Base-by-base conservation (phyloP, 2,329 filamentous ascomycete species). In the Fusarium irregulare region DNA sequence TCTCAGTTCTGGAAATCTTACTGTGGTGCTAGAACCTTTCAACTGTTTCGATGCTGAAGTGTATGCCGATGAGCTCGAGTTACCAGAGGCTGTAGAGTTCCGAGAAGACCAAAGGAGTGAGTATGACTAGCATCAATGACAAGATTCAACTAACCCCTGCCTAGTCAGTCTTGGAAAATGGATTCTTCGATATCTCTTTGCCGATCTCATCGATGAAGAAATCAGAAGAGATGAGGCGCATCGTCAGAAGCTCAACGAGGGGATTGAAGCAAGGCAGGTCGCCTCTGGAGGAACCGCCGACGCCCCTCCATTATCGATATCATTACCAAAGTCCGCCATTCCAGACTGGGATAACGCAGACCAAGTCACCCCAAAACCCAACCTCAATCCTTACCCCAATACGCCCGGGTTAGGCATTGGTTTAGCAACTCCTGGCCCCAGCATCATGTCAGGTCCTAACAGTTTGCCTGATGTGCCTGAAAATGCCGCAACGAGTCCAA, bases 1-100 rank as follows among this genome's bases (percentile, higher is more conserved):
- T 76, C 94, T 95, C 21, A 91, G 95, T 73, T 98, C 95, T 7
- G 96, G 96, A 37, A 93, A 93, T 67, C 84, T 99, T 58, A 95
- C 94, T 4, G 95, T 98, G 5, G 91, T 97, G 20, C 81, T 99
- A 20, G 96, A 99, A 77, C 93, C 94, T 42, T 97, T 96, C 76
- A 97, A 97, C 73, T 98, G 94, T 78, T 99, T 99, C 74, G 96
- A 99, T 80, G 96, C 94, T 18, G 96, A 99, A 77, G 92, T 97
- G 80, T 99, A 99, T 78, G 95, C 94, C 2, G 96, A 99, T 77
- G 94, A 98, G 80, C 83, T 97, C 37, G 85, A 90, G 42, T 73
- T 95, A 57, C 87, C 92, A 13, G 91, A 93, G 67, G 84, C 88
- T n/a, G 84, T 92, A 20, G 91, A 94, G 14, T 97, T 97, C 76